Evolutionary conservation across 1,284 basidiomycete species (phyloP).

Genomic region (Kwoniella shivajii): DNA sequence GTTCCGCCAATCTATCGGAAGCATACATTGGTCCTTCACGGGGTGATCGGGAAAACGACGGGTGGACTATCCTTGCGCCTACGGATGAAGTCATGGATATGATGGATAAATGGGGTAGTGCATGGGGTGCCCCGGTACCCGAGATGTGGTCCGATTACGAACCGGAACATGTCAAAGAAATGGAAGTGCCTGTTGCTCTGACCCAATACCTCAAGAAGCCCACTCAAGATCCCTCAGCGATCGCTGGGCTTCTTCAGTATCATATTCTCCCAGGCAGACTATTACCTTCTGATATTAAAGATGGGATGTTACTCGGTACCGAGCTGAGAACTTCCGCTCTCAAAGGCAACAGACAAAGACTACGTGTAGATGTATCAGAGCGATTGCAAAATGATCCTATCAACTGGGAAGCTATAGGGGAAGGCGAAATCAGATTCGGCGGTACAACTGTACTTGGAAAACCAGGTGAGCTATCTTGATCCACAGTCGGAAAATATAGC

Average conservation of each 20-base stretch:
- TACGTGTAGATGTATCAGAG: constrained; percentile 66
- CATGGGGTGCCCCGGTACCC: constrained; percentile 9
- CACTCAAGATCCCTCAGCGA: constrained; percentile 40
- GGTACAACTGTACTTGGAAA: constrained; percentile 79
- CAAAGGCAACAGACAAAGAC: constrained; percentile 68
- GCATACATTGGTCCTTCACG: constrained; percentile 64
- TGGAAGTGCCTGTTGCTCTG: neutral
- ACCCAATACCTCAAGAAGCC: neutral
- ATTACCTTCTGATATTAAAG: constrained; percentile 66
- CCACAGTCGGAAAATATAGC: too few relatives aligned
- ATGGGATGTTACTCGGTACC: constrained; percentile 77
- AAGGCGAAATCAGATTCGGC: constrained; percentile 74
- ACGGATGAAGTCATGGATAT: constrained; percentile 75
- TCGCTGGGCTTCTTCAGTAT: constrained; percentile 59
- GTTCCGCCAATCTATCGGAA: constrained; percentile 72
- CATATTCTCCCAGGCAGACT: constrained; percentile 84
- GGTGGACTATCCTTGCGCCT: constrained; percentile 82
- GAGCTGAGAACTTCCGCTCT: constrained; percentile 70
- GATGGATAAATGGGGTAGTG: constrained; percentile 45
- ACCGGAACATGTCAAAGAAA: neutral
- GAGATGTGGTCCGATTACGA: constrained; percentile 12
- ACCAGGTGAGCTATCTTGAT: constrained; percentile 66
- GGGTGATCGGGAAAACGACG: constrained; percentile 59
- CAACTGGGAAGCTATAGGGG: constrained; percentile 46
- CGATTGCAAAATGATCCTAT: constrained; percentile 28